Percentiles rank a stretch among this genome's conserved stretches.
phyloP scores from a whole-genome alignment of 2,329 filamentous ascomycete genomes.

The Botrytis fragariae region DNA sequence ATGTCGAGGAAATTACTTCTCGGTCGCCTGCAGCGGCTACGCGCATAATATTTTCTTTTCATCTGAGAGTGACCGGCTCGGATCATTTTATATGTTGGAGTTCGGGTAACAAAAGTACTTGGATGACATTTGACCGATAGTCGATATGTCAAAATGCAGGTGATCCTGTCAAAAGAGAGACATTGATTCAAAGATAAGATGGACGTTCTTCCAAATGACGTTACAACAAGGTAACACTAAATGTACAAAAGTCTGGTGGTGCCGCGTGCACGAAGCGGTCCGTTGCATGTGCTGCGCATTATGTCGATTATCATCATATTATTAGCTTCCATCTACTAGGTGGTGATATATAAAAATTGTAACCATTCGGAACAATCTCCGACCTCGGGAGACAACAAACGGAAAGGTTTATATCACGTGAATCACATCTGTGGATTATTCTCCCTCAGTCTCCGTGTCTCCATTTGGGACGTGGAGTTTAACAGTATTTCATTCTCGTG shows the following conservation, averaged over 20 bases:
- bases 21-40: not conserved
- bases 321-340: not conserved
- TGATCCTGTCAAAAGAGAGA: not conserved
- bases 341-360: not conserved
- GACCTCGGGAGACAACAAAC: not conserved
- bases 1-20: not conserved
- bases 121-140: not conserved
- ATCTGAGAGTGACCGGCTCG: not conserved
- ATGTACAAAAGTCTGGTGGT: not conserved
- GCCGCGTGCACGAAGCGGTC: conserved; percentile 10
- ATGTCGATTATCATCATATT: not conserved
- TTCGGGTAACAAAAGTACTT: not conserved
- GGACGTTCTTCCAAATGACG: not conserved
- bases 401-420: not conserved
- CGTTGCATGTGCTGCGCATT: conserved; percentile 7
- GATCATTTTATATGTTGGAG: not conserved
- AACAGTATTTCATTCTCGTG: not conserved
- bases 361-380: not conserved
- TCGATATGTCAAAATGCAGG: not conserved
- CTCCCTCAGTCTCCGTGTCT: not conserved
- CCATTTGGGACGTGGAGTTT: not conserved
- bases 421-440: not conserved
- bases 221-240: not conserved
- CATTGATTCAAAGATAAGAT: not conserved
- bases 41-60: not conserved